A percentile compares a stretch with the other conserved stretches of the same genome.
Conservation (phyloP, 2,329 filamentous ascomycete genomes). For the Botrytis fabae region DNA sequence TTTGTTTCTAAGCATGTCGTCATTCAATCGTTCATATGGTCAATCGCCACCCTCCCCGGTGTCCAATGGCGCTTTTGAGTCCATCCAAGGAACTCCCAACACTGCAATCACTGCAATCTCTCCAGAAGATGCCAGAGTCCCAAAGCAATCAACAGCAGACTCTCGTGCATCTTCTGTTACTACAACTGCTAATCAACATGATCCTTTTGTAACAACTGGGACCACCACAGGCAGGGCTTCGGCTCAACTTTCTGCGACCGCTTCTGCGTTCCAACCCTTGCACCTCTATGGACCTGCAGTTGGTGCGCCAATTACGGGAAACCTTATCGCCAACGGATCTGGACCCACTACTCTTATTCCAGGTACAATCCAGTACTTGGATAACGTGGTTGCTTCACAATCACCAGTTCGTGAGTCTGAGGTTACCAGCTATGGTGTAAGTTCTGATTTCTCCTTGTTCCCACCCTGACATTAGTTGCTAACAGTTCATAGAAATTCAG, state of each 20-base stretch:
- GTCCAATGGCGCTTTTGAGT: conserved; percentile 54
- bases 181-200: conserved; percentile 29
- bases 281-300: conserved; percentile 8
- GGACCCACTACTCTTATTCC: conserved; percentile 14
- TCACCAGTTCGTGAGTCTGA: conserved; percentile 18
- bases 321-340: conserved; percentile 23
- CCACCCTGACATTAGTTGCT: background rate
- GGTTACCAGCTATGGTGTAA: conserved; percentile 21
- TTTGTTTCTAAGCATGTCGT: conserved; percentile 22
- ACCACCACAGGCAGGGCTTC: conserved; percentile 40
- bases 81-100: conserved; percentile 63
- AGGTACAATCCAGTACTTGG: conserved; percentile 22
- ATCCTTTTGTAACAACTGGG: conserved; percentile 53
- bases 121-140: conserved; percentile 50
- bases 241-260: conserved; percentile 62
- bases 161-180: conserved; percentile 33
- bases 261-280: conserved; percentile 60
- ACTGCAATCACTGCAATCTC: conserved; percentile 65
- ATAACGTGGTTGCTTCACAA: conserved; percentile 20
- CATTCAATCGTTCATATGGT: conserved; percentile 21
- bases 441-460: background rate
- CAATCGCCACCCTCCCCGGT: conserved; percentile 42
- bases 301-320: background rate
- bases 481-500: conserved; percentile 33
- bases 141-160: conserved; percentile 32